Conservation (phyloP, 352 stramenopile species). For the Phytophthora parvispora region DNA sequence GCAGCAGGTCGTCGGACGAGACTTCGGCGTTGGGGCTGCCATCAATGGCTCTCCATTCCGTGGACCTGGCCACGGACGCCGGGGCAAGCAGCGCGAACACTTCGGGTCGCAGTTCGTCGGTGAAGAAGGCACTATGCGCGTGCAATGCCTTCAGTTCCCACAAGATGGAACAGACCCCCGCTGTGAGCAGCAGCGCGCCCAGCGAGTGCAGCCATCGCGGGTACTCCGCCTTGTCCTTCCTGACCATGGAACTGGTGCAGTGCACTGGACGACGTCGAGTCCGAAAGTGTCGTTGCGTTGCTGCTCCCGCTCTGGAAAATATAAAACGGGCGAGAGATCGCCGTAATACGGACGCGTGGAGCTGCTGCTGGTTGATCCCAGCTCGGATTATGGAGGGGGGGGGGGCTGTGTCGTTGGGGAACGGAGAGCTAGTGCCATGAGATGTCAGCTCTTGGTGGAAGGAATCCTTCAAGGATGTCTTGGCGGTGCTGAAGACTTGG, state of each 20-base stretch:
- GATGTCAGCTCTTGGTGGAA: too few relatives aligned
- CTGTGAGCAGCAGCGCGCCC: slow-evolving; percentile 21
- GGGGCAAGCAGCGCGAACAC: slow-evolving; percentile 28
- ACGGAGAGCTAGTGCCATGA: too few relatives aligned
- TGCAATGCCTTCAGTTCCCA: slow-evolving; percentile 36
- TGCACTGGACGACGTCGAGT: not conserved
- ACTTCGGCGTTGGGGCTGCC: slow-evolving; percentile 19
- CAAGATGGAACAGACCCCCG: slow-evolving; percentile 25
- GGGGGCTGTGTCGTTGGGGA: too few relatives aligned
- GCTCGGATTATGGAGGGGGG: too few relatives aligned
- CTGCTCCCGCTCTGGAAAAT: slow-evolving; percentile 10
- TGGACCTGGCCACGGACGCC: slow-evolving; percentile 8
- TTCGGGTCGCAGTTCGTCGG: slow-evolving; percentile 21
- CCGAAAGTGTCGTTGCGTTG: not conserved
- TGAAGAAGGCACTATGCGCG: slow-evolving; percentile 17
- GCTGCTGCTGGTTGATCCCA: not conserved
- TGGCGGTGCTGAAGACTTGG: not conserved
- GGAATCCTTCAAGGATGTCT: too few relatives aligned
- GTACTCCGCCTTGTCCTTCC: slow-evolving; percentile 12
- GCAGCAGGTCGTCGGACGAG: slow-evolving; percentile 48
- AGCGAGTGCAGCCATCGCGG: slow-evolving; percentile 36
- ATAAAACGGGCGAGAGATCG: slow-evolving; percentile 22
- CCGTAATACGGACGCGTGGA: not conserved
- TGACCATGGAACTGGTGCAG: slow-evolving; percentile 9
- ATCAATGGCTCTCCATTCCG: slow-evolving; percentile 26